A percentile compares a stretch with the other conserved stretches of the same genome.
These are phyloP conservation scores for Russula brevipes DNA, from an alignment of 768 basidiomycete genomes.

Conservation along the genomic window DNA sequence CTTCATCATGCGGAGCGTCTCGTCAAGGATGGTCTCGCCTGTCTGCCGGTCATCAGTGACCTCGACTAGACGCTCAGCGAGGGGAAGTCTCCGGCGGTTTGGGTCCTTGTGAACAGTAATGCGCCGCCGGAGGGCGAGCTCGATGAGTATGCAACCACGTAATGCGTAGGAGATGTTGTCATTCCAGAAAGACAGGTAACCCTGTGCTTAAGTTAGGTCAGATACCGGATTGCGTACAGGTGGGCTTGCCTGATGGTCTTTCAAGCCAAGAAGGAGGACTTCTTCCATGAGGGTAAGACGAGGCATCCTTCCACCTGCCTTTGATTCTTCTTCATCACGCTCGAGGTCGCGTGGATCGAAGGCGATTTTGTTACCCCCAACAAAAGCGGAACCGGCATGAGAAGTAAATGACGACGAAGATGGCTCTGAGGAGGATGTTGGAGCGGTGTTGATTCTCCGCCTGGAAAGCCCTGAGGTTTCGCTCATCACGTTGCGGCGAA, in stretches of 20 bases:
- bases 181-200: slow-evolving; percentile 98
- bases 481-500: slow-evolving; percentile 8
- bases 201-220: slow-evolving; percentile 38
- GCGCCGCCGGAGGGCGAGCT: slow-evolving; percentile 89
- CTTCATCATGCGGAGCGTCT: slow-evolving; percentile 95
- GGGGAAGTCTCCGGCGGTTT: slow-evolving; percentile 61
- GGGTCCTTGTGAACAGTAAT: slow-evolving; percentile 90
- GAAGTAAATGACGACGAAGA: slow-evolving; percentile 30
- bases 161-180: slow-evolving; percentile 99
- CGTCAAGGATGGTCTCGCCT: slow-evolving; percentile 94
- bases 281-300: slow-evolving; percentile 95
- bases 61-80: slow-evolving; percentile 81
- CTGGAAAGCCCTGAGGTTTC: slow-evolving; percentile 44
- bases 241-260: slow-evolving; percentile 83
- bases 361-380: slow-evolving; percentile 83
- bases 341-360: slow-evolving; percentile 90
- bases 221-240: not conserved
- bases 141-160: slow-evolving; percentile 96
- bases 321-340: slow-evolving; percentile 58
- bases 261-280: slow-evolving; percentile 85
- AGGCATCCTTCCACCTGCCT: slow-evolving; percentile 69
- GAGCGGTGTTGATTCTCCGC: slow-evolving; percentile 46
- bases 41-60: slow-evolving; percentile 90
- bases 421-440: slow-evolving; percentile 36
- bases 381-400: slow-evolving; percentile 79